Evolutionary conservation across 805 yeast species (phyloP), one percentile per base, ranked within the genome.

Genomic region (Candida ipomoeae): DNA sequence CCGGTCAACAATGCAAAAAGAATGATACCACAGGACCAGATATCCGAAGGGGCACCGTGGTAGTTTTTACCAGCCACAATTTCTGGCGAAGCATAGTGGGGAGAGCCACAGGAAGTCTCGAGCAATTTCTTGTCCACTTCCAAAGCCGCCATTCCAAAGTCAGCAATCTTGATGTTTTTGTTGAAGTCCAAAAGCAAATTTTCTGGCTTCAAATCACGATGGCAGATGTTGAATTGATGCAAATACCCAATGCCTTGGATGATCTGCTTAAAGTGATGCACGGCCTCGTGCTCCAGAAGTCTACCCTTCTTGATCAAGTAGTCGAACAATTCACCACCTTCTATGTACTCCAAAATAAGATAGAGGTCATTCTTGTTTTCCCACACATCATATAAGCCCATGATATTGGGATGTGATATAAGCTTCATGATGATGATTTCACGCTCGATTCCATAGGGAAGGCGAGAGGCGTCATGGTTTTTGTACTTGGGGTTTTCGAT

Each of bases 101-200:
- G 99, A 15, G 97, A 90, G 1, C 99, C 99, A 69, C 99, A 94
- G 17, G 95, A 85, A 3, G 99, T 94, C 66, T 92, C 97, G 51
- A 94, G 74, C 62, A 92, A 71, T 59, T 86, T 82, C 57, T 84
- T 92, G 48, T 80, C 80, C 31, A 89, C 81, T 66, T 94, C 98
- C 42, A 94, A 73, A 6, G 99, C 98, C 15, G 99, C 99, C 99
- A 94, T 94, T 33, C 99, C 99, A 66, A 94, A 94, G 69, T 94
- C 99, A 8, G 99, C 99, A 57, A 94, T 89, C 67, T 94, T 94
- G 66, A 94, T 91, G 67, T 89, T 90, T 55, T 84, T 81, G 65
- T 89, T 79, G 63, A 85, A 84, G 70, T 91, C 98, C 40, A 91
- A 73, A 40, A 87, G 68, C 59, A 87, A 69, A 69, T 87, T 87